phyloP scores from a whole-genome alignment of 73 alveolate species.

The Paramecium octaurelia region DNA sequence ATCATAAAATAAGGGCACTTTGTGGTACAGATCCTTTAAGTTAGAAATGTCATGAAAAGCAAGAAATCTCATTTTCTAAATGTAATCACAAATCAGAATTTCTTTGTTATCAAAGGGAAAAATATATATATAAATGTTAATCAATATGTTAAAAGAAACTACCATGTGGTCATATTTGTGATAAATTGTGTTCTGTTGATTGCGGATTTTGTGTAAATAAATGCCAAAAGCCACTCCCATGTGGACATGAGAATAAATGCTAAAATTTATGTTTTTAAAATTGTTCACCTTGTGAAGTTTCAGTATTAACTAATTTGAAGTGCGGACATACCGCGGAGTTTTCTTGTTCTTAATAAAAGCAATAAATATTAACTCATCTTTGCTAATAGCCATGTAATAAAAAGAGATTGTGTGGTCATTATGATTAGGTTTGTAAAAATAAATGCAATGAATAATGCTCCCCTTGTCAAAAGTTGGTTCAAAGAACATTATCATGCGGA shows the following conservation, averaged over 20 bases:
- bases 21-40: slow-evolving; percentile 1
- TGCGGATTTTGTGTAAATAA: slow-evolving; percentile 68
- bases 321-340: not conserved
- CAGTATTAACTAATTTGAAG: not conserved
- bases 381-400: not conserved
- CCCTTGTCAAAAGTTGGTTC: not conserved
- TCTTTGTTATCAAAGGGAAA: not conserved
- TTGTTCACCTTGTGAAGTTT: not conserved
- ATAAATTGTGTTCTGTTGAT: slow-evolving; percentile 65
- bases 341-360: not conserved
- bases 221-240: slow-evolving; percentile 41
- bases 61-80: slow-evolving; percentile 43
- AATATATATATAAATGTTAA: not conserved
- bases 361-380: not conserved
- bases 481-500: not conserved
- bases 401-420: not conserved
- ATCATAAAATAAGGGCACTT: not conserved
- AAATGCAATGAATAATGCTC: not conserved
- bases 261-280: not conserved
- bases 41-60: slow-evolving; percentile 6
- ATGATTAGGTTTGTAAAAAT: not conserved
- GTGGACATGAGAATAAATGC: not conserved
- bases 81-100: slow-evolving; percentile 69
- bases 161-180: slow-evolving; percentile 75
- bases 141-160: not conserved